Percentiles rank a stretch among this genome's conserved stretches.
Evolutionary conservation across 2,329 filamentous ascomycete species (phyloP).

Genomic region (Dactylella cylindrospora): DNA sequence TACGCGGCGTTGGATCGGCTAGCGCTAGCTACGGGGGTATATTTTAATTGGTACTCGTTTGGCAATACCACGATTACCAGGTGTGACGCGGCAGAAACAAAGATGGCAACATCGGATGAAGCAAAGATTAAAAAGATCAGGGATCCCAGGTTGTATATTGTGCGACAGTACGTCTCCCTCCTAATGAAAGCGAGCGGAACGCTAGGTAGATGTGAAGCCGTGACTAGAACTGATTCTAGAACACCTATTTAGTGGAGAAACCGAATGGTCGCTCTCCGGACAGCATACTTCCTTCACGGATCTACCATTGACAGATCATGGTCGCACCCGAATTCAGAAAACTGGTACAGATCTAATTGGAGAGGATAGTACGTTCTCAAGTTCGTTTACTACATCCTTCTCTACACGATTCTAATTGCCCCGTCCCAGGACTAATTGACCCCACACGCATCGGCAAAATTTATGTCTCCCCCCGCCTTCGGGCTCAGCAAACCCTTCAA

Average conservation of each 20-base stretch:
- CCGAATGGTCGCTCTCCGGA: conserved; percentile 81
- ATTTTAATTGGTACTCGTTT: no score
- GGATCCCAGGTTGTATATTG: conserved; percentile 40
- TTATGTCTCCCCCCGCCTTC: conserved; percentile 82
- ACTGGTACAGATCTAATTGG: conserved; percentile 85
- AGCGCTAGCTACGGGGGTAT: no score
- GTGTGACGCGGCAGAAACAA: not conserved
- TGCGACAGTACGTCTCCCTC: conserved; percentile 26
- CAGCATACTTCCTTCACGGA: conserved; percentile 84
- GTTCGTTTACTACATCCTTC: no score
- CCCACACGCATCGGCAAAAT: conserved; percentile 54
- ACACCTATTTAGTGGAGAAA: conserved; percentile 69
- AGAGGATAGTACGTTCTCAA: conserved; percentile 77
- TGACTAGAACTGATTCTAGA: no score
- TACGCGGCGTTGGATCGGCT: conserved; percentile 28
- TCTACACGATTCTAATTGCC: conserved; percentile 4
- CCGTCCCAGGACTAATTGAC: conserved; percentile 13
- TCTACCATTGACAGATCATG: conserved; percentile 78
- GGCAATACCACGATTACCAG: conserved; percentile 1
- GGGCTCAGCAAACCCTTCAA: conserved; percentile 87
- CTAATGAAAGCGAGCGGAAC: no score
- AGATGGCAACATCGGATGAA: conserved; percentile 39
- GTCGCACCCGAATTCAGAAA: conserved; percentile 71
- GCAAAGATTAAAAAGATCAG: conserved; percentile 41
- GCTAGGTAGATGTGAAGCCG: no score